These are phyloP conservation scores for Lomentospora prolificans DNA, from an alignment of 2,329 filamentous ascomycete species.

Conservation along the genomic window DNA sequence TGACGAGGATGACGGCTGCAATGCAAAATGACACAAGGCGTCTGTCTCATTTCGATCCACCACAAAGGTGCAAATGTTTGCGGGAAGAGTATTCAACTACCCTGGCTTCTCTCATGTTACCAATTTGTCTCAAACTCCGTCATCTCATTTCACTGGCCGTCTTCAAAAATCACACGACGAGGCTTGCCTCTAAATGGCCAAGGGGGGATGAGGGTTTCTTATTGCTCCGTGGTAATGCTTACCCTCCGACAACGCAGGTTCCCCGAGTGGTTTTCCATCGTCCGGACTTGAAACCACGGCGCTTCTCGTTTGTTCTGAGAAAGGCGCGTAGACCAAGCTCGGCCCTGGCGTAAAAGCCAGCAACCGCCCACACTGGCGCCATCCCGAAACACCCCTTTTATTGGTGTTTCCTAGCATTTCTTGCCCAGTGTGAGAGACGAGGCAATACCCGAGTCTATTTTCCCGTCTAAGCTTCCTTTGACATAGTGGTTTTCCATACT, in stretches of 20 bases:
- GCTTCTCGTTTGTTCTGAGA: neutral
- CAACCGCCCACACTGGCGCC: neutral
- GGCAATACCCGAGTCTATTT: neutral
- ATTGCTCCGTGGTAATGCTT: no score
- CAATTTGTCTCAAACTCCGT: slow-evolving; percentile 1
- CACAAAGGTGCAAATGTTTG: neutral
- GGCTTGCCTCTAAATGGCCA: no score
- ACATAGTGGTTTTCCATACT: no score
- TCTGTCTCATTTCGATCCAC: neutral
- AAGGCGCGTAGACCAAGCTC: neutral
- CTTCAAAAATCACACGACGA: neutral
- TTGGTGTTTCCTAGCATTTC: neutral
- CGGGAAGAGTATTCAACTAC: neutral
- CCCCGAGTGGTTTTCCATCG: neutral
- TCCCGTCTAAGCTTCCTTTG: neutral
- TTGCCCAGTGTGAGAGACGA: neutral
- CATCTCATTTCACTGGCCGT: neutral
- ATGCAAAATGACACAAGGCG: neutral
- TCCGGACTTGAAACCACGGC: neutral
- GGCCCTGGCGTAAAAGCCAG: neutral
- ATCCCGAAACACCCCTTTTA: neutral
- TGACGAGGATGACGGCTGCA: neutral
- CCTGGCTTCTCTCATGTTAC: neutral
- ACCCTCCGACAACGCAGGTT: neutral
- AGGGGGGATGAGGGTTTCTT: no score